These are phyloP conservation scores for Mortierella claussenii DNA, from an alignment of 192 early-diverging fungal species.

Conservation along the genomic window DNA sequence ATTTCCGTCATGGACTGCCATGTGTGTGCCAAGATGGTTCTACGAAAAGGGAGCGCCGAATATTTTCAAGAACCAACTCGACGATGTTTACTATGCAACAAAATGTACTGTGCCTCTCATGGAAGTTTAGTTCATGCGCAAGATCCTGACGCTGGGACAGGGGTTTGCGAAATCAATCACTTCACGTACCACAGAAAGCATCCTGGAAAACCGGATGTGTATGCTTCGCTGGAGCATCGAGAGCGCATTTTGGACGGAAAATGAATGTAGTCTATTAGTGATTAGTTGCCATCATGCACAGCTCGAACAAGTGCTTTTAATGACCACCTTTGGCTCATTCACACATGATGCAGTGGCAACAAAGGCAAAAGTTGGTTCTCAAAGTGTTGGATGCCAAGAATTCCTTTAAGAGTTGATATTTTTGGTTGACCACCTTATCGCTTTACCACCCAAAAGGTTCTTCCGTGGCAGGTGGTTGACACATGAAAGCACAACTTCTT, in stretches of 20 bases:
- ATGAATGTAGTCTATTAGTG: not conserved
- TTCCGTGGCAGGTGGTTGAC: too few relatives aligned
- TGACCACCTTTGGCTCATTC: too few relatives aligned
- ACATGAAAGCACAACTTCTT: too few relatives aligned
- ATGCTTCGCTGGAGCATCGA: not conserved
- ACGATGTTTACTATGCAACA: not conserved
- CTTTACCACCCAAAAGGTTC: too few relatives aligned
- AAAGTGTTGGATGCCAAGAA: too few relatives aligned
- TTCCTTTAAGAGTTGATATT: too few relatives aligned
- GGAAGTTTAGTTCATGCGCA: not conserved
- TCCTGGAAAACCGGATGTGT: not conserved
- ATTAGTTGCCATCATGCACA: too few relatives aligned
- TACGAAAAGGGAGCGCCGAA: not conserved
- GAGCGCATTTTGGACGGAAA: not conserved
- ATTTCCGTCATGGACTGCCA: not conserved
- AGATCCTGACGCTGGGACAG: not conserved
- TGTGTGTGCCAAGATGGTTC: not conserved
- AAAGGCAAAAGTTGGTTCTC: too few relatives aligned
- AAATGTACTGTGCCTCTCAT: not conserved
- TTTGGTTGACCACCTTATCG: too few relatives aligned
- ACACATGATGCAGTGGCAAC: too few relatives aligned
- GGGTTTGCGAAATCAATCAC: not conserved
- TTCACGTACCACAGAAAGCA: not conserved
- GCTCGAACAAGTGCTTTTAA: too few relatives aligned
- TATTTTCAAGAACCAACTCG: not conserved